Evolutionary conservation across 352 stramenopile species (phyloP), one percentile per base, ranked within the genome.

Genomic region (Phytophthora litchii): DNA sequence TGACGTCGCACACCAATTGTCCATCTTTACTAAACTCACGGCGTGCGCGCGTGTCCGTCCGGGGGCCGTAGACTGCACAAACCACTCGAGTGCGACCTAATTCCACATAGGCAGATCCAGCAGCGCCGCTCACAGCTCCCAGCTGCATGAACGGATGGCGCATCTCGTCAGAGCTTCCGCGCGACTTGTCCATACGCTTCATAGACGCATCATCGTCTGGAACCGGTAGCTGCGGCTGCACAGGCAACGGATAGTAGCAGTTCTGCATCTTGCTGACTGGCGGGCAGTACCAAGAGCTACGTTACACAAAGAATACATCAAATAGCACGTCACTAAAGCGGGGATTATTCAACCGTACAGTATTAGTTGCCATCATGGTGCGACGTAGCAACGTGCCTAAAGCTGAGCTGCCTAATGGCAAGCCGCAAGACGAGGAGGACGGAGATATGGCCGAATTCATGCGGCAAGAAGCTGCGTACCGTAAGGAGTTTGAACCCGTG

Each of bases 71-170:
- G 21, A 97, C 90, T 4, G 88, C 85, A 54, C 86, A 95, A 5
- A 97, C 60, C 21, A 97, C 86, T 36, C 86, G 88, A 27, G 89
- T 97, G 48, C 89, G 86, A 48, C 87, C 75, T 38, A 96, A 64
- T 52, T 97, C 86, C 56, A 97, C 82, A 60, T 97, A 97, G 13
- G 91, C 88, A 8, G 91, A 97, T 17, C 91, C 91, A 0, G 86
- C 66, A 10, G 90, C 89, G 42, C 89, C 79, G 54, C 80, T 93
- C 29, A 97, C 74, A 27, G 88, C 82, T 31, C 79, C 81, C 8
- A 91, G 63, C 50, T 91, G 89, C 67, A 96, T 96, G 56, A 85
- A 97, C 16, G 91, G 90, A 54, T 69, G 77, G 4, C 88, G 65
- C 76, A 98, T 66, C 70, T 97, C 88, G 46, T 97, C 68, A 42